Base-by-base conservation (phyloP, 2,329 filamentous ascomycete species). In the Talaromyces sp. region DNA sequence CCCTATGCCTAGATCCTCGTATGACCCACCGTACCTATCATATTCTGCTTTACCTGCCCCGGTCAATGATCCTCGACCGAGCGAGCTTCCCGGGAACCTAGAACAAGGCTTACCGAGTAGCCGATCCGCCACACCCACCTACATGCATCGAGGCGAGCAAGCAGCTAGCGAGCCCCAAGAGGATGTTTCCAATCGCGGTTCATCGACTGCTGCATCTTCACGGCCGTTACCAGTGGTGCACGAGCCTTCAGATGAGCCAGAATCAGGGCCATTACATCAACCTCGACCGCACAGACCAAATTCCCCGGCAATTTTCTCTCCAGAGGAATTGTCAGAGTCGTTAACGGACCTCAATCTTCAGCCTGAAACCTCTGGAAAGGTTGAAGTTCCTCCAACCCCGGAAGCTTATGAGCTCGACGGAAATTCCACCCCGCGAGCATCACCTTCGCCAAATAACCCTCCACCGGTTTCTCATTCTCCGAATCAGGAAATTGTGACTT, bases 31-130 rank as follows among this genome's bases (percentile, higher is more conserved):
- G 11, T 32, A 35, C 27, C 8, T 14, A 13, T 9, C 27, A 35
- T 7, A 41, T 50, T 32, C 41, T 29, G 26, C 4, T 24, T 46
- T 46, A 19, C 2, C 6, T 27, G 19, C 27, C 49, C 8, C 14
- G 14, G 11, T n/a, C 3, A 52, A 60, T 24, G 17, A 49, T 6
- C 17, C 24, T 32, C 55, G 11, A 13, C 64, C 63, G 10, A 64
- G 64, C 31, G 69, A 70, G 55, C 62, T 70, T 4, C 68, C 67
- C 8, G 63, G 63, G 10, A 70, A 63, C n/a, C 57, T 70, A 17
- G 69, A 70, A 51, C 68, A 70, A 61, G 69, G 69, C 17, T 62
- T 70, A 2, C 68, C 68, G 2, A 58, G 60, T 41, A 70, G 65
- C 50, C 62, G 65, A 52, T 72, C 66, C 17, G 59, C 55, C n/a